Percentiles rank a stretch among this genome's conserved stretches.
These are phyloP conservation scores for Agapanthus africanus DNA, from an alignment of 106 monocot species.

Conservation along the genomic window DNA sequence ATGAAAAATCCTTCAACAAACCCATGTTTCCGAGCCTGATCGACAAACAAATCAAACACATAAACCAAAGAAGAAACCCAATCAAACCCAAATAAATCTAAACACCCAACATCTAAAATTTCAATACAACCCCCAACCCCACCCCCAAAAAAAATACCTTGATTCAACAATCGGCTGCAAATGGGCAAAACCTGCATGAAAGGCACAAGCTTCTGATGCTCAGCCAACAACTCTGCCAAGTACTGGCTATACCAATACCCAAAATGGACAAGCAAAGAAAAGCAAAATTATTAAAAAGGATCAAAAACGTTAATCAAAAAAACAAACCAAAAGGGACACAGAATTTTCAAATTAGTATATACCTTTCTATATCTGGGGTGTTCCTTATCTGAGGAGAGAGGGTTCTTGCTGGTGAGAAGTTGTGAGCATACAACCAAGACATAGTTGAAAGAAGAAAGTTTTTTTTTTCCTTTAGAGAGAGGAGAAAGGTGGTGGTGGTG, in stretches of 20 bases:
- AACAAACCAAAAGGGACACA: not conserved
- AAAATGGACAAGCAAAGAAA: conserved; percentile 7
- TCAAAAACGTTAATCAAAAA: conserved; percentile 6
- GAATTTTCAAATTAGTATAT: not conserved
- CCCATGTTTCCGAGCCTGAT: too few relatives aligned
- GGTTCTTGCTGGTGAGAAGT: conserved; percentile 81
- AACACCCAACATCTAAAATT: not conserved
- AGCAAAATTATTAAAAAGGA: conserved; percentile 13
- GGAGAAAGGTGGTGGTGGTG: conserved; percentile 5
- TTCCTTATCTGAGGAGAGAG: conserved; percentile 28
- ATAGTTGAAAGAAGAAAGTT: conserved; percentile 25
- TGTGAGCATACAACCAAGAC: conserved; percentile 72
- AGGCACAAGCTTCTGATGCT: conserved; percentile 94
- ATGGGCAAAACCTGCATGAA: conserved; percentile 95
- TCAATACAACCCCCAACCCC: not conserved
- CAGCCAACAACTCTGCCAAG: conserved; percentile 84
- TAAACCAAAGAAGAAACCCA: too few relatives aligned
- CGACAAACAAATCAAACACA: too few relatives aligned
- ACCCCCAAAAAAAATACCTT: conserved; percentile 65
- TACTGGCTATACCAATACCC: conserved; percentile 63
- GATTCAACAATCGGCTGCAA: conserved; percentile 75
- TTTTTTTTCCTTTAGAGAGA: not conserved
- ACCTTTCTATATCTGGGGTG: conserved; percentile 77
- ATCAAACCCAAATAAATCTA: conserved; percentile 1
- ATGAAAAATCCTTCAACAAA: too few relatives aligned